Conservation (phyloP, 2,329 filamentous ascomycete genomes). For the Aspergillus tamarii region DNA sequence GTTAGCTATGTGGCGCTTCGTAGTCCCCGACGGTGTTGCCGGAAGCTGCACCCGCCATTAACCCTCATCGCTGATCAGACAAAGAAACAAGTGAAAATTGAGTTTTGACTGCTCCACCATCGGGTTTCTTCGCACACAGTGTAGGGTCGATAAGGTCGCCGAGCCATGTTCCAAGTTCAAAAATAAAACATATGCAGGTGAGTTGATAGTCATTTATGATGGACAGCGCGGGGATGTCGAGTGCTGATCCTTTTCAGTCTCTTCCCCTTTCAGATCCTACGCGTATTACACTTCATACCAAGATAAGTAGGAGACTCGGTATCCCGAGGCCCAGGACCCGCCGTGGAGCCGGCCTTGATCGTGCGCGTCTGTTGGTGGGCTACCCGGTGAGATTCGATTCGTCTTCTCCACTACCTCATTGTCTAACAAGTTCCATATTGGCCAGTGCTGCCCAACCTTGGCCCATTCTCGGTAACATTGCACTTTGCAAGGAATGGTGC, state of each 20-base stretch:
- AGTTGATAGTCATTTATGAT: background rate
- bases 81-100: background rate
- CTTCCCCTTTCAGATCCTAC: background rate
- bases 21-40: background rate
- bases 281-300: too few relatives aligned
- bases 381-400: background rate
- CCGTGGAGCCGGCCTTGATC: background rate
- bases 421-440: background rate
- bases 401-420: background rate
- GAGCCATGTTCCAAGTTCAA: background rate
- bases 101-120: background rate
- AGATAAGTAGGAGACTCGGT: background rate
- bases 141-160: background rate
- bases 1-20: background rate
- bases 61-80: background rate
- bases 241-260: background rate
- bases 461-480: background rate
- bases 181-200: background rate
- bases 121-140: background rate
- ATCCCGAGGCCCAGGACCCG: background rate
- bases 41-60: background rate
- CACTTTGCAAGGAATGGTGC: background rate
- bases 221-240: background rate
- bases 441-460: background rate
- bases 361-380: background rate